phyloP scores from a whole-genome alignment of 306 rosid genomes.

The Urtica urens region DNA sequence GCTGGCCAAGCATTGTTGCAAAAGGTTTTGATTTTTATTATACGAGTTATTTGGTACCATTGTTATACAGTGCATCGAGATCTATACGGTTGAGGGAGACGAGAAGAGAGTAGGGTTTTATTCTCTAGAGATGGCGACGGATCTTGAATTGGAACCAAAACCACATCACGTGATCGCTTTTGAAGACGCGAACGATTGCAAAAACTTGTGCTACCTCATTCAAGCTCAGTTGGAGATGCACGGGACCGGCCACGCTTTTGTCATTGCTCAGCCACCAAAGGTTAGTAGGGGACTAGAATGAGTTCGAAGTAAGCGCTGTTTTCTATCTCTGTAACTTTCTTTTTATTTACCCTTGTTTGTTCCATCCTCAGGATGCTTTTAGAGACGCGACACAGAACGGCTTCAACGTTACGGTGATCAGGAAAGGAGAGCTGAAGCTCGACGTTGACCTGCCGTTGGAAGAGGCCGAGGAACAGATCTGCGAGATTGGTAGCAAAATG shows the following conservation, averaged over 20 bases:
- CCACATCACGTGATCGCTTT: constrained; percentile 85
- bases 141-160: constrained; percentile 91
- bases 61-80: constrained; percentile 67
- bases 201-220: constrained; percentile 73
- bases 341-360: too few relatives aligned
- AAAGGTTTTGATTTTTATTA: too few relatives aligned
- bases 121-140: constrained; percentile 92
- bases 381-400: constrained; percentile 81
- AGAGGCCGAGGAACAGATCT: constrained; percentile 77
- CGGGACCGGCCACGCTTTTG: constrained; percentile 73
- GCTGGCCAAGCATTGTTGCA: too few relatives aligned
- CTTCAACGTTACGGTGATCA: constrained; percentile 70
- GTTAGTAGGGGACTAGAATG: too few relatives aligned
- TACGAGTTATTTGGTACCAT: constrained; percentile 13
- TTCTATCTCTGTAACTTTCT: too few relatives aligned
- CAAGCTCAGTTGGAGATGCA: constrained; percentile 84
- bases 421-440: constrained; percentile 79
- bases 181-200: constrained; percentile 73
- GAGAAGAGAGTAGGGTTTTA: constrained; percentile 72
- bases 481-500: constrained; percentile 88
- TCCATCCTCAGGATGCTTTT: constrained; percentile 54
- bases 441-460: constrained; percentile 75
- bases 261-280: constrained; percentile 86
- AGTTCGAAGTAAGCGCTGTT: too few relatives aligned
- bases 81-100: constrained; percentile 56